Evolutionary conservation across 768 basidiomycete species (phyloP).

Genomic region (Termitomyces sp.): DNA sequence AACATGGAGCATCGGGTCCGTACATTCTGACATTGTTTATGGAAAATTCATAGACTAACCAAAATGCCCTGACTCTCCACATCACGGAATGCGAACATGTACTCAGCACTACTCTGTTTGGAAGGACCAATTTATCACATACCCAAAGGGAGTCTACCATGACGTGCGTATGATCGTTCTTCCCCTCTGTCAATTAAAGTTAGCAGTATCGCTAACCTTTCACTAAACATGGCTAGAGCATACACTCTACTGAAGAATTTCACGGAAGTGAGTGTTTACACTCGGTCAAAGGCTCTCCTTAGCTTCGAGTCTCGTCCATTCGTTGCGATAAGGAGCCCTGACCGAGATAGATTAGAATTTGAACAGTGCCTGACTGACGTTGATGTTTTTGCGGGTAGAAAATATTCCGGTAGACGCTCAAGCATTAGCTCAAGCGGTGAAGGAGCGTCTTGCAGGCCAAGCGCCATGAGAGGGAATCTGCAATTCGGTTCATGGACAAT

Average conservation of each 20-base stretch:
- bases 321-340: neutral
- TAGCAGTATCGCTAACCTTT: neutral
- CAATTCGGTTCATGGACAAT: neutral
- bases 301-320: neutral
- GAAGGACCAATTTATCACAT: conserved; percentile 55
- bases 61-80: neutral
- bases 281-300: neutral
- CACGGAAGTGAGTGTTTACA: conserved; percentile 18
- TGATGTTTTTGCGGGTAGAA: conserved; percentile 7
- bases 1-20: conserved; percentile 39
- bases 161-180: conserved; percentile 17
- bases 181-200: conserved; percentile 3
- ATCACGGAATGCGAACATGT: neutral
- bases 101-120: conserved; percentile 57
- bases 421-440: conserved; percentile 53
- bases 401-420: conserved; percentile 62
- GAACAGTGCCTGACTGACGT: neutral
- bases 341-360: neutral
- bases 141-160: conserved; percentile 26
- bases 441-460: conserved; percentile 39
- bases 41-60: neutral
- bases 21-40: neutral
- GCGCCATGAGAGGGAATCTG: neutral
- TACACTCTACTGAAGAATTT: conserved; percentile 16
- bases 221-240: conserved; percentile 12